These are phyloP conservation scores for Gigaspora rosea DNA, from an alignment of 192 early-diverging fungal species.

Conservation along the genomic window DNA sequence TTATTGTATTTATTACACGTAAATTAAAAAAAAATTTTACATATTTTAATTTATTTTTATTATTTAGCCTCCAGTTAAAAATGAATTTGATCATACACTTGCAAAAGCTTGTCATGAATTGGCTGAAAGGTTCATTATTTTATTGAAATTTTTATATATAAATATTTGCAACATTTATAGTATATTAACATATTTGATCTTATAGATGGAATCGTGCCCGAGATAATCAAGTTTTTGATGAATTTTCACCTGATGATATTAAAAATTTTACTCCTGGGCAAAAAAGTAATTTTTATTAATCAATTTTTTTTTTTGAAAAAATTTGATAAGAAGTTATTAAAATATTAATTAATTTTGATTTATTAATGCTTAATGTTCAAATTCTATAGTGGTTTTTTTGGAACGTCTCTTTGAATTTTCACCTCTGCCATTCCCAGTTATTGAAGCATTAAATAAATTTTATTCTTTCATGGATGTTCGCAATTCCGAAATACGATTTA, in stretches of 20 bases:
- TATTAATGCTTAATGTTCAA: neutral
- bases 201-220: slow-evolving; percentile 65
- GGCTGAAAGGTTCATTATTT: slow-evolving; percentile 53
- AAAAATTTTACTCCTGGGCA: slow-evolving; percentile 74
- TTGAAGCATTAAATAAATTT: slow-evolving; percentile 69
- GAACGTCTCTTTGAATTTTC: slow-evolving; percentile 65
- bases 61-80: slow-evolving; percentile 15
- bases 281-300: slow-evolving; percentile 42
- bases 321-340: neutral
- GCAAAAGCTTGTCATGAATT: slow-evolving; percentile 78
- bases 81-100: slow-evolving; percentile 82
- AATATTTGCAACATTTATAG: neutral
- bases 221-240: slow-evolving; percentile 44
- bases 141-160: neutral
- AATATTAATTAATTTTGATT: neutral
- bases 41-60: neutral
- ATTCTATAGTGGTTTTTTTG: slow-evolving; percentile 73
- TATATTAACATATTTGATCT: neutral
- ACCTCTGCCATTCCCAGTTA: slow-evolving; percentile 58
- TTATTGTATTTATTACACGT: neutral
- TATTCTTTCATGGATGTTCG: slow-evolving; percentile 69
- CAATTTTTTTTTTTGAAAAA: neutral
- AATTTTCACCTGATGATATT: slow-evolving; percentile 67
- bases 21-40: neutral
- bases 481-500: slow-evolving; percentile 87